Conservation (phyloP, 2,329 filamentous ascomycete species). For the Pestalotiopsis sp. region DNA sequence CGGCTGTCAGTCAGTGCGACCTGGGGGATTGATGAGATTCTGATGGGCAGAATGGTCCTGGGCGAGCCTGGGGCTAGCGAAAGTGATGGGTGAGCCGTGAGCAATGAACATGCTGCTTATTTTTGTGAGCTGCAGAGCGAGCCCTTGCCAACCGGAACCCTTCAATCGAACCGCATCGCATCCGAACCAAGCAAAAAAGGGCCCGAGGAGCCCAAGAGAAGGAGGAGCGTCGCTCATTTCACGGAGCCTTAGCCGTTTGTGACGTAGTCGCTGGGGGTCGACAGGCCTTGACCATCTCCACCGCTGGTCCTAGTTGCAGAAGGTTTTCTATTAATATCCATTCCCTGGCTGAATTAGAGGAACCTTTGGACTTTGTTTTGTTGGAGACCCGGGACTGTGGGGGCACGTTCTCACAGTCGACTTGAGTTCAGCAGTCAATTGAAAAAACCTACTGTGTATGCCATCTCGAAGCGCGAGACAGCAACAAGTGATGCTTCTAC, state of each 20-base stretch:
- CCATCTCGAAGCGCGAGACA: no score
- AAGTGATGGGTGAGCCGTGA: background rate
- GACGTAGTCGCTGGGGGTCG: constrained; percentile 11
- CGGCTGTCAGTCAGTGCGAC: background rate
- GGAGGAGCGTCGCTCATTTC: constrained; percentile 16
- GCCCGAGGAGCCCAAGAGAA: constrained; percentile 1
- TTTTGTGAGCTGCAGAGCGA: constrained; percentile 7
- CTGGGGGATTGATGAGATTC: background rate
- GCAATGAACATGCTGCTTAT: constrained; percentile 10
- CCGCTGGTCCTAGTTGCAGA: constrained; percentile 8
- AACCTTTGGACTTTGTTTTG: background rate
- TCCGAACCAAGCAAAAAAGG: constrained; percentile 7
- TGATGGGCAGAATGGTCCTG: background rate
- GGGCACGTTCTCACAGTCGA: no score
- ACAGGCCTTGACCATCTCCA: background rate
- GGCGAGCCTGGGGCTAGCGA: background rate
- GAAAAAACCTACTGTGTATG: no score
- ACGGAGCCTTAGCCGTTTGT: constrained; percentile 10
- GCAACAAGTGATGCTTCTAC: no score
- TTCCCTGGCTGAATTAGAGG: background rate
- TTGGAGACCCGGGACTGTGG: background rate
- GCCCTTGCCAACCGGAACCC: background rate
- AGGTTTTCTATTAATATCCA: constrained; percentile 14
- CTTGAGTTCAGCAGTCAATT: no score
- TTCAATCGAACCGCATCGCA: background rate